phyloP scores from a whole-genome alignment of 495 filamentous ascomycete genomes.

The Neurospora cerealis region DNA sequence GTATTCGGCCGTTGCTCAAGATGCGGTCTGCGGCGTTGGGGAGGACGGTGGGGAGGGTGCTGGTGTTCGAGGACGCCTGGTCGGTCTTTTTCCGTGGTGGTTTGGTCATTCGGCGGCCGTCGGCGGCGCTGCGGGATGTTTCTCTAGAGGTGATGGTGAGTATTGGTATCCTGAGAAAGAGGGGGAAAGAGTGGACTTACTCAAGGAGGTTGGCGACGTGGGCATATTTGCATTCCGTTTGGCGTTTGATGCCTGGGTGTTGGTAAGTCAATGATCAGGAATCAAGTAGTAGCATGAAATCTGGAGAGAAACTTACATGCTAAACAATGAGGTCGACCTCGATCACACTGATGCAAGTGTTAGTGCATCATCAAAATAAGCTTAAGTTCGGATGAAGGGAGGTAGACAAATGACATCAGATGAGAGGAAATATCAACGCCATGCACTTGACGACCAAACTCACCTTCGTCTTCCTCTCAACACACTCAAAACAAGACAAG shows the following conservation, averaged over 20 bases:
- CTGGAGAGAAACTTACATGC: constrained; percentile 41
- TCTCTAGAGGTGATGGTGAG: constrained; percentile 23
- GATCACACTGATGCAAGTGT: constrained; percentile 37
- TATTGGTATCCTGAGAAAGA: constrained; percentile 1
- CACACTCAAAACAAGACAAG: constrained; percentile 61
- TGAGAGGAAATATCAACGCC: not conserved
- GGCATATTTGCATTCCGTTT: constrained; percentile 60
- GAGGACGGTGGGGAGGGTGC: constrained; percentile 18
- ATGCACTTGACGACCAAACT: constrained; percentile 11
- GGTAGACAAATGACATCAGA: not conserved
- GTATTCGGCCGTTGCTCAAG: constrained; percentile 24
- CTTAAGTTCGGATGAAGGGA: not conserved
- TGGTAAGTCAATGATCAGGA: not conserved
- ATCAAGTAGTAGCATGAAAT: not conserved
- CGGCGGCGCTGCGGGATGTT: constrained; percentile 36
- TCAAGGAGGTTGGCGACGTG: constrained; percentile 58
- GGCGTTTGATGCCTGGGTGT: constrained; percentile 48
- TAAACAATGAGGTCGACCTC: constrained; percentile 52
- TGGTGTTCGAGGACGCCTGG: constrained; percentile 1
- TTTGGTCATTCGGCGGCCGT: constrained; percentile 48
- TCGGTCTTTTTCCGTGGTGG: constrained; percentile 38
- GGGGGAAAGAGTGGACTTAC: constrained; percentile 28
- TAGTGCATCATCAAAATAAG: constrained; percentile 1
- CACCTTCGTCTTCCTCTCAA: constrained; percentile 61
- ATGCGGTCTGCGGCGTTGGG: constrained; percentile 39